Conservation (phyloP, 148 eudicot genomes). For the Pharnaceum exiguum region DNA sequence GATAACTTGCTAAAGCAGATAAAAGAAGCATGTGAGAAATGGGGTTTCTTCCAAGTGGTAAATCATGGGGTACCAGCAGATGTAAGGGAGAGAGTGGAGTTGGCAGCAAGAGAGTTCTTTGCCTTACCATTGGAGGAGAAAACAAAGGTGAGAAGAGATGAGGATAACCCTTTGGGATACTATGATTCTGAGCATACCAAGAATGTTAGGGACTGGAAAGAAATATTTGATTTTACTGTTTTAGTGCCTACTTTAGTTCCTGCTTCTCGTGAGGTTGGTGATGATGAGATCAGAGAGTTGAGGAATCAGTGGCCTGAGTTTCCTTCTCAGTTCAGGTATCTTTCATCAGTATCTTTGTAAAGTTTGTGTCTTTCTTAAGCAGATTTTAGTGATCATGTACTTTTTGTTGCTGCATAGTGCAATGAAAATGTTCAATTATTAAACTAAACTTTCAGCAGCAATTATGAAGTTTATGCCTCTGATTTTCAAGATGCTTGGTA, state of each 20-base stretch:
- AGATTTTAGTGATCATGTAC: not conserved
- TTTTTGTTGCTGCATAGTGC: not conserved
- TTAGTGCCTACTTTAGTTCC: conserved; percentile 33
- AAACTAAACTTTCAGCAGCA: too few relatives aligned
- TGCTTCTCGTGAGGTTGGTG: conserved; percentile 39
- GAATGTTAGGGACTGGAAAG: conserved; percentile 69
- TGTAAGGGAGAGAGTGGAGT: conserved; percentile 26
- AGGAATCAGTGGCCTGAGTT: conserved; percentile 53
- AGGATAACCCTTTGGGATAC: conserved; percentile 41
- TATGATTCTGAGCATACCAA: conserved; percentile 60
- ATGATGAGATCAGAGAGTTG: conserved; percentile 20
- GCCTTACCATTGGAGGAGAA: conserved; percentile 46
- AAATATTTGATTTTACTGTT: conserved; percentile 46
- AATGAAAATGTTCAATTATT: too few relatives aligned
- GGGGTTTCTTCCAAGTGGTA: conserved; percentile 73
- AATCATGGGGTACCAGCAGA: conserved; percentile 53
- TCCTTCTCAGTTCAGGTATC: conserved; percentile 43
- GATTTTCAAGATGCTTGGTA: too few relatives aligned
- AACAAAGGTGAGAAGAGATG: conserved; percentile 40
- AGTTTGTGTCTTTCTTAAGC: not conserved
- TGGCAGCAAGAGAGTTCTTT: conserved; percentile 36
- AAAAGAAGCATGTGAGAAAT: conserved; percentile 44
- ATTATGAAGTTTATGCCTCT: too few relatives aligned
- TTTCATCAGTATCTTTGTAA: not conserved
- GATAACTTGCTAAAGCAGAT: conserved; percentile 24